phyloP scores from a whole-genome alignment of 495 filamentous ascomycete species.

The Viridothelium virens region DNA sequence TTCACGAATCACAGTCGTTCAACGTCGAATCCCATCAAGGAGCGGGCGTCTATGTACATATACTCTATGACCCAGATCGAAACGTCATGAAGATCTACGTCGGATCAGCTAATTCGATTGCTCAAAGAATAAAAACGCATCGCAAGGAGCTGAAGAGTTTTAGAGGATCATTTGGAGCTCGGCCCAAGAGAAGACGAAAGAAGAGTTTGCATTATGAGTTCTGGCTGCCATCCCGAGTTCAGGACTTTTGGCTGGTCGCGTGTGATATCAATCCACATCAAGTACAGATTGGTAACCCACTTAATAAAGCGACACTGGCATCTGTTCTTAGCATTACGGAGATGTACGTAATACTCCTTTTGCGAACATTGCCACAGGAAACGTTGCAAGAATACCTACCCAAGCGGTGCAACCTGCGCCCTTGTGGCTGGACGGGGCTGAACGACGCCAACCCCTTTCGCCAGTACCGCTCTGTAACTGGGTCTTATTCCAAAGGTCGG shows the following conservation, averaged over 20 bases:
- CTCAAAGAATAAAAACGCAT: not conserved
- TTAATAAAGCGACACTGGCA: not conserved
- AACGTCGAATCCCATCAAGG: not conserved
- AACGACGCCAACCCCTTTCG: not conserved
- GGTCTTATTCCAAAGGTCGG: not conserved
- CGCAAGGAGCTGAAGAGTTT: not conserved
- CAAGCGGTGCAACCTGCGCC: not conserved
- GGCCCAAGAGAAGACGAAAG: not conserved
- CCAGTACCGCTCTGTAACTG: not conserved
- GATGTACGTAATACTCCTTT: not conserved
- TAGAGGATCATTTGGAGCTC: not conserved
- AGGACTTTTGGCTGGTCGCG: not conserved
- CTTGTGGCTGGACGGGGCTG: not conserved
- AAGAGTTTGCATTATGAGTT: not conserved
- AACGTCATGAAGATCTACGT: not conserved
- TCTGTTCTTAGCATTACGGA: not conserved
- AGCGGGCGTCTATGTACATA: not conserved
- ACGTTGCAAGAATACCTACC: not conserved
- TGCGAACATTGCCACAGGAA: not conserved
- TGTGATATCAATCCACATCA: not conserved
- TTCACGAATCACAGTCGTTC: not conserved
- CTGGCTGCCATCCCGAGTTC: not conserved
- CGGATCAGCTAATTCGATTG: not conserved
- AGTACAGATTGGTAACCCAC: not conserved
- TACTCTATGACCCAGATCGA: slow-evolving; percentile 1